Conservation (phyloP, 1,284 basidiomycete species). For the Fomitopsis palustris region DNA sequence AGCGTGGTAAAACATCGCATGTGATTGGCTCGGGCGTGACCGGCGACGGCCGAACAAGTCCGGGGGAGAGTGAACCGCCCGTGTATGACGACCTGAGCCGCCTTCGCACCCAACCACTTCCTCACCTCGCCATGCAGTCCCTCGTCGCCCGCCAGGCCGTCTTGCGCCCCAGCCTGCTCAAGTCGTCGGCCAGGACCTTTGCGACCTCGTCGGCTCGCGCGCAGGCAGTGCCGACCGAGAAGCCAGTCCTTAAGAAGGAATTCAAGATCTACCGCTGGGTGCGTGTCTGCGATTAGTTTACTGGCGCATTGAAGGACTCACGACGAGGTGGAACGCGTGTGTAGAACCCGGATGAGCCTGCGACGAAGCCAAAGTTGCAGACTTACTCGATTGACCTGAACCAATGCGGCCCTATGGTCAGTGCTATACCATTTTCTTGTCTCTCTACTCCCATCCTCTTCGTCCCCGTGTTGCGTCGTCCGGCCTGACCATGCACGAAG, state of each 20-base stretch:
- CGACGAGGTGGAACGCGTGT: no score
- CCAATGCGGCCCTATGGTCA: constrained; percentile 94
- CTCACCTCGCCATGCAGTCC: constrained; percentile 9
- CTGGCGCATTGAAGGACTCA: not conserved
- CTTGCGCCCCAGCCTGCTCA: not conserved
- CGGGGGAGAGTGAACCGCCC: not conserved
- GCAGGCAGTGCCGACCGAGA: constrained; percentile 39
- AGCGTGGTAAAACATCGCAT: not conserved
- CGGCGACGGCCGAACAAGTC: constrained; percentile 11
- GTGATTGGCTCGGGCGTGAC: constrained; percentile 4
- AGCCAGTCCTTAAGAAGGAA: constrained; percentile 61
- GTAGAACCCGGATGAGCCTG: constrained; percentile 94
- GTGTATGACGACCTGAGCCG: constrained; percentile 3
- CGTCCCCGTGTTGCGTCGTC: no score
- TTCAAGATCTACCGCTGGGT: constrained; percentile 99
- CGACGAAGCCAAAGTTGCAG: constrained; percentile 89
- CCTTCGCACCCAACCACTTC: not conserved
- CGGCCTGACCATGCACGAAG: no score
- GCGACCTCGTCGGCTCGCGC: constrained; percentile 31
- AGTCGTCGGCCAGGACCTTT: constrained; percentile 28
- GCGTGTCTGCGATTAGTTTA: constrained; percentile 8
- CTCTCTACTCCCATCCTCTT: no score
- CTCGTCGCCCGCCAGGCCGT: constrained; percentile 6
- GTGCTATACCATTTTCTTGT: constrained; percentile 20
- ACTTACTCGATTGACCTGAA: constrained; percentile 92